A percentile compares a stretch with the other conserved stretches of the same genome.
Evolutionary conservation across 139 green algal genomes (phyloP).

Genomic region (Desmodesmus armatus): DNA sequence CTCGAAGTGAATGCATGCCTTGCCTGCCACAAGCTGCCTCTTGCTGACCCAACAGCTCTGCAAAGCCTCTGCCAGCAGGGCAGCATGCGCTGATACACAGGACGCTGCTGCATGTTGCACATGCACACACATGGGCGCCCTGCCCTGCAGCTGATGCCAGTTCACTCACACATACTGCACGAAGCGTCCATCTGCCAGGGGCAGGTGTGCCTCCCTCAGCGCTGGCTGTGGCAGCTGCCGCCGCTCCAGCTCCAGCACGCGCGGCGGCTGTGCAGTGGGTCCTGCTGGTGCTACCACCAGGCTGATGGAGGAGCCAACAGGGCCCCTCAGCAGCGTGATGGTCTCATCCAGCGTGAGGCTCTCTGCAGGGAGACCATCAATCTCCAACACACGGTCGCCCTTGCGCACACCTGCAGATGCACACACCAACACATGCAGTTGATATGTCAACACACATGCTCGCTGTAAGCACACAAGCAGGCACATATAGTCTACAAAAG

Average conservation of each 20-base stretch:
- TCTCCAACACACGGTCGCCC: slow-evolving; percentile 50
- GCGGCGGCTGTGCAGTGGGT: background rate
- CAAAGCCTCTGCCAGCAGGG: too few relatives aligned
- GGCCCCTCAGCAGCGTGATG: slow-evolving; percentile 56
- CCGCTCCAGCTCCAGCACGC: slow-evolving; percentile 45
- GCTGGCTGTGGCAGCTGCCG: slow-evolving; percentile 55
- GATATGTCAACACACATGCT: too few relatives aligned
- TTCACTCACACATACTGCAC: slow-evolving; percentile 67
- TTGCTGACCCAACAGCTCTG: too few relatives aligned
- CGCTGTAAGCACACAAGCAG: too few relatives aligned
- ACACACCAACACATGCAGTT: too few relatives aligned
- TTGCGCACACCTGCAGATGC: slow-evolving; percentile 27
- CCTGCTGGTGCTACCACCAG: slow-evolving; percentile 44
- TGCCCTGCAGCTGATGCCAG: too few relatives aligned
- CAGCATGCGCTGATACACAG: too few relatives aligned
- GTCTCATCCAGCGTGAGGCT: slow-evolving; percentile 51
- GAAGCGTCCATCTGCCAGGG: slow-evolving; percentile 28
- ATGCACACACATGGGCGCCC: too few relatives aligned
- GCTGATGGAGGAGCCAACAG: slow-evolving; percentile 52
- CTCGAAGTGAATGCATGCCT: too few relatives aligned
- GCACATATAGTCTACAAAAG: too few relatives aligned
- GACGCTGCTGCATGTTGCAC: too few relatives aligned
- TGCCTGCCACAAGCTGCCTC: too few relatives aligned
- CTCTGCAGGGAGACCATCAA: slow-evolving; percentile 57
- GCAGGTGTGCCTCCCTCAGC: slow-evolving; percentile 33